A percentile compares a stretch with the other conserved stretches of the same genome.
phyloP scores from a whole-genome alignment of 2,329 filamentous ascomycete species.

The Nemania serpens region DNA sequence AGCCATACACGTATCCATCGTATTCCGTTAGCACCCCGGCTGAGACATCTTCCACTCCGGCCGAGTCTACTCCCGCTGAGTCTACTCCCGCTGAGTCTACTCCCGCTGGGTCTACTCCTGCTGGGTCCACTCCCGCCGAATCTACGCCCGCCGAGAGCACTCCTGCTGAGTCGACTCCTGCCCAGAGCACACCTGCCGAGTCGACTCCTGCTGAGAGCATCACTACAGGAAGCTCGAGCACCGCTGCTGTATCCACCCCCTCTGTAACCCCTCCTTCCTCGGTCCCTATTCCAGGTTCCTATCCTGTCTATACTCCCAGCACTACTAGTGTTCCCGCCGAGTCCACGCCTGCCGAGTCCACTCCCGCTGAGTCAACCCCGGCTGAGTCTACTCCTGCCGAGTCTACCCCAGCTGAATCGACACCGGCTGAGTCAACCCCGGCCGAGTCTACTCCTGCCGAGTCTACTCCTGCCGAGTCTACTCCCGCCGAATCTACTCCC shows the following conservation, averaged over 20 bases:
- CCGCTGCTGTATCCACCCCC: constrained; percentile 11
- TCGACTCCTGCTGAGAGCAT: constrained; percentile 22
- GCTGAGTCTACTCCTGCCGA: constrained; percentile 29
- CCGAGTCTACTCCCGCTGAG: constrained; percentile 29
- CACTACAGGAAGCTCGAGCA: constrained; percentile 15
- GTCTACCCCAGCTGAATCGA: constrained; percentile 24
- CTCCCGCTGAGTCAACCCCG: constrained; percentile 22
- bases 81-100: constrained; percentile 24
- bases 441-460: constrained; percentile 29
- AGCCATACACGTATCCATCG: no score
- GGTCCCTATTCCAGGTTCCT: constrained; percentile 18
- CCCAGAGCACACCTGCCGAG: constrained; percentile 10
- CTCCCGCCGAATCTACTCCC: constrained; percentile 22
- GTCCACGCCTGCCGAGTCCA: constrained; percentile 25
- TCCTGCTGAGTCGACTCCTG: constrained; percentile 24
- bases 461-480: constrained; percentile 25
- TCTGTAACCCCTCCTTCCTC: constrained; percentile 12
- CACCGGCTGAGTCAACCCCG: constrained; percentile 21
- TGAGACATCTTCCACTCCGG: constrained; percentile 13
- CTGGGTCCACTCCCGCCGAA: not conserved
- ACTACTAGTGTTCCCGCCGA: constrained; percentile 25
- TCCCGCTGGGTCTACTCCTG: constrained; percentile 11
- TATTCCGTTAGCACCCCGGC: constrained; percentile 7
- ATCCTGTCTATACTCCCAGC: constrained; percentile 22
- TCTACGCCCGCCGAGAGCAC: not conserved